Conservation (phyloP, 768 basidiomycete species). For the Pleurotus djamor region DNA sequence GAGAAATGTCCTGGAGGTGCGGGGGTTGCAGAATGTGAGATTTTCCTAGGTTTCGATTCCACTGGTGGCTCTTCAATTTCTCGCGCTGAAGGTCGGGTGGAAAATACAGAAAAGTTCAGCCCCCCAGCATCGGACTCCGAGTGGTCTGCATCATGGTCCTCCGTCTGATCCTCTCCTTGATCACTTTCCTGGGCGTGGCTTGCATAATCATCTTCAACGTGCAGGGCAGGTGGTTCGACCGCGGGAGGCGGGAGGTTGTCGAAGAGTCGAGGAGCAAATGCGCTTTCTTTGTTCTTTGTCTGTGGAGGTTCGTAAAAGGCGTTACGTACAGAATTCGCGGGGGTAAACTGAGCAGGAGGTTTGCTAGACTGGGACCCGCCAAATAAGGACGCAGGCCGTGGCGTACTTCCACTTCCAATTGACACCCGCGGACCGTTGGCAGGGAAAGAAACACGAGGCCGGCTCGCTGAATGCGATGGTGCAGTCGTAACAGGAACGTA, state of each 20-base stretch:
- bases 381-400: constrained; percentile 6
- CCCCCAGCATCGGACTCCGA: constrained; percentile 14
- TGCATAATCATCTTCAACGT: constrained; percentile 12
- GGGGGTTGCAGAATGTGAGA: constrained; percentile 20
- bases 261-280: constrained; percentile 11
- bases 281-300: constrained; percentile 18
- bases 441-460: constrained; percentile 5
- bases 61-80: constrained; percentile 8
- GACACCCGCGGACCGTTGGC: background rate
- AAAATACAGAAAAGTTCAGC: constrained; percentile 27
- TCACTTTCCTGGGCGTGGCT: constrained; percentile 19
- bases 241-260: constrained; percentile 9
- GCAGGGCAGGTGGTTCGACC: background rate
- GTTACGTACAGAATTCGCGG: constrained; percentile 54
- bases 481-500: constrained; percentile 4
- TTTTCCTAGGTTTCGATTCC: constrained; percentile 4
- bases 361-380: constrained; percentile 27
- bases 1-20: constrained; percentile 45
- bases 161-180: constrained; percentile 13
- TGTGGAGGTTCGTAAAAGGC: constrained; percentile 65
- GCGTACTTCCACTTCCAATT: background rate
- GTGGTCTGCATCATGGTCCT: constrained; percentile 11
- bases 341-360: constrained; percentile 33
- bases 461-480: constrained; percentile 1
- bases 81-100: constrained; percentile 15